Conservation (phyloP, 1,284 basidiomycete genomes). For the Spongispora temasekensis region DNA sequence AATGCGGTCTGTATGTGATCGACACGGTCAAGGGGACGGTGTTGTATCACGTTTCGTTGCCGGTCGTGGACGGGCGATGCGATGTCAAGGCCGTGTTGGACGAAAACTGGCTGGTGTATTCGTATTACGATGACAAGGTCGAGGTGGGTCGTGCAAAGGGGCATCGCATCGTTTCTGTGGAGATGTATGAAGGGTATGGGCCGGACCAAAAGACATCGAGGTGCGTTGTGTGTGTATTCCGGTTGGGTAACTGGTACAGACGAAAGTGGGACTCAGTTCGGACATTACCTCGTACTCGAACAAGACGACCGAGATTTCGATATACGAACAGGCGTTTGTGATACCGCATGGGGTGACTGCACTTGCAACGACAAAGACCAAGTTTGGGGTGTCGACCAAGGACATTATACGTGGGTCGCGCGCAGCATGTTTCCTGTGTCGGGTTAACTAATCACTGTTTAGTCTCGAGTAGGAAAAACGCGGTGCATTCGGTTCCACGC, state of each 20-base stretch:
- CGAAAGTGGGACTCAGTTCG: slow-evolving; percentile 47
- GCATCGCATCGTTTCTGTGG: slow-evolving; percentile 75
- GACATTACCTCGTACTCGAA: slow-evolving; percentile 72
- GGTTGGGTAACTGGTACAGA: slow-evolving; percentile 1
- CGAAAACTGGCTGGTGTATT: slow-evolving; percentile 95
- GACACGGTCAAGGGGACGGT: slow-evolving; percentile 80
- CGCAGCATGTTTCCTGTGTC: background rate
- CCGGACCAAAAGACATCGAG: slow-evolving; percentile 70
- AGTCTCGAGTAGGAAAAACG: slow-evolving; percentile 80
- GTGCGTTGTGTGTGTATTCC: slow-evolving; percentile 47
- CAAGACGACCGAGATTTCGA: slow-evolving; percentile 51
- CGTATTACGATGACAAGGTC: slow-evolving; percentile 69
- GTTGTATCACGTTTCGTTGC: slow-evolving; percentile 64
- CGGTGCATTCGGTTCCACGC: slow-evolving; percentile 76
- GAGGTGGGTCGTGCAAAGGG: slow-evolving; percentile 59
- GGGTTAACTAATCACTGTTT: no score
- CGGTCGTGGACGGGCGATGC: slow-evolving; percentile 49
- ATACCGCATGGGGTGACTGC: slow-evolving; percentile 70
- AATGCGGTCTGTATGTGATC: slow-evolving; percentile 73
- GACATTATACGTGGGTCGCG: slow-evolving; percentile 76
- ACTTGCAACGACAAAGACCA: slow-evolving; percentile 76
- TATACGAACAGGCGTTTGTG: slow-evolving; percentile 72
- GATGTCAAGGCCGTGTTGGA: slow-evolving; percentile 70
- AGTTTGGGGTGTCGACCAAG: slow-evolving; percentile 86
- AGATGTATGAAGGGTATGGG: slow-evolving; percentile 79